These are phyloP conservation scores for Nannizziopsis arthrosporioides DNA, from an alignment of 2,329 filamentous ascomycete species.

Conservation along the genomic window DNA sequence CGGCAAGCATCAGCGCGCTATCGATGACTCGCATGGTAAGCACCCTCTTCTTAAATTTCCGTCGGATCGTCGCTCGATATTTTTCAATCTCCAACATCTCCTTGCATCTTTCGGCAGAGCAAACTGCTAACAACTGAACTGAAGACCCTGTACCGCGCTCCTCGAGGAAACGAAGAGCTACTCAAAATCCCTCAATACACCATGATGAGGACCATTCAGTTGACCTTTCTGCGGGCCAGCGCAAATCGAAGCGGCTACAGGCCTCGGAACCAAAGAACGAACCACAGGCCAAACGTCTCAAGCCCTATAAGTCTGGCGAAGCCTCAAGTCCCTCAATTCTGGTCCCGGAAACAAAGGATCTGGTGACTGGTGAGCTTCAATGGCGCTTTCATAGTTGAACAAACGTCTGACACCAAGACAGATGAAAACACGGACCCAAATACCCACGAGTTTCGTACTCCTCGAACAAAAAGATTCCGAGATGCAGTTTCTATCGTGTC, in stretches of 20 bases:
- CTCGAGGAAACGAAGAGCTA: slow-evolving; percentile 38
- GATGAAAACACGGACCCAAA: slow-evolving; percentile 35
- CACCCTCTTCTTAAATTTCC: slow-evolving; percentile 8
- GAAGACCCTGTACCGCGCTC: slow-evolving; percentile 25
- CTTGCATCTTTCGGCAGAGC: slow-evolving; percentile 11
- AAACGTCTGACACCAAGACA: slow-evolving; percentile 18
- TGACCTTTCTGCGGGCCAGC: slow-evolving; percentile 22
- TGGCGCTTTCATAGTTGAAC: neutral
- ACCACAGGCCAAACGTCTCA: slow-evolving; percentile 15
- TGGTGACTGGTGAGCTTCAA: slow-evolving; percentile 25
- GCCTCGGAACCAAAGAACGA: slow-evolving; percentile 18
- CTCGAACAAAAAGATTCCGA: slow-evolving; percentile 48
- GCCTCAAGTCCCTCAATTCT: slow-evolving; percentile 37
- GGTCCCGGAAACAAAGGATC: slow-evolving; percentile 32
- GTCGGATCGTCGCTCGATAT: slow-evolving; percentile 10
- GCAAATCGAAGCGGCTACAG: slow-evolving; percentile 29
- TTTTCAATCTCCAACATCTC: slow-evolving; percentile 9
- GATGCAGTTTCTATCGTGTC: slow-evolving; percentile 60
- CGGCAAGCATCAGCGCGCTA: slow-evolving; percentile 14
- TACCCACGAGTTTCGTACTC: slow-evolving; percentile 30
- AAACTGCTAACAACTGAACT: slow-evolving; percentile 14
- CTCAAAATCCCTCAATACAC: slow-evolving; percentile 33
- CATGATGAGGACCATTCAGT: slow-evolving; percentile 23
- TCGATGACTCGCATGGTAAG: slow-evolving; percentile 32
- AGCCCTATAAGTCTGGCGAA: slow-evolving; percentile 37